These are phyloP conservation scores for Kluyveromyces starmeri DNA, from an alignment of 805 yeast genomes.

Conservation along the genomic window DNA sequence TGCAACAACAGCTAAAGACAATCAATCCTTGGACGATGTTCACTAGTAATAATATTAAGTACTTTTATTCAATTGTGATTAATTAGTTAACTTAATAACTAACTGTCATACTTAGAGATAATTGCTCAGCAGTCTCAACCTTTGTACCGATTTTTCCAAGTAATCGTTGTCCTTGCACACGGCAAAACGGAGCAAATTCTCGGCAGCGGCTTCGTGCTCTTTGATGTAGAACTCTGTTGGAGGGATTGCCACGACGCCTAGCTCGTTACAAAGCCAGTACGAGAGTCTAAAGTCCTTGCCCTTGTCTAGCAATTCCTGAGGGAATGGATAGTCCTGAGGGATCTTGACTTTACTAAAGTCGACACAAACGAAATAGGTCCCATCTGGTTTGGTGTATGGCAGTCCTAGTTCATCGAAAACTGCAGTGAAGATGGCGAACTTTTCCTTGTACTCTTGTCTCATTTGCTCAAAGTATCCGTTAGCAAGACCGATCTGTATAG, in stretches of 20 bases:
- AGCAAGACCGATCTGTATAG: constrained; percentile 52
- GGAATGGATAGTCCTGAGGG: constrained; percentile 65
- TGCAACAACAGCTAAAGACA: too few species aligned
- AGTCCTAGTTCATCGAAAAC: constrained; percentile 81
- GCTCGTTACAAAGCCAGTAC: constrained; percentile 84
- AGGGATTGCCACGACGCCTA: constrained; percentile 95
- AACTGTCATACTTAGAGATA: too few species aligned
- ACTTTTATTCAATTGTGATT: too few species aligned
- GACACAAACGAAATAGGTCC: constrained; percentile 87
- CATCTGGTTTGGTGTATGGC: constrained; percentile 87
- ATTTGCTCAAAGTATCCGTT: constrained; percentile 64
- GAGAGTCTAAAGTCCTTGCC: constrained; percentile 85
- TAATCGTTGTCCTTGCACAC: constrained; percentile 87
- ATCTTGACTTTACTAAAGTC: constrained; percentile 76
- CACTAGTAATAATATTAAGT: too few species aligned
- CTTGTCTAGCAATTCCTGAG: constrained; percentile 54
- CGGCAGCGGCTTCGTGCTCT: constrained; percentile 65
- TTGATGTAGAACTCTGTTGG: constrained; percentile 88
- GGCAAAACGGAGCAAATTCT: constrained; percentile 84
- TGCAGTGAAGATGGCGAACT: constrained; percentile 62
- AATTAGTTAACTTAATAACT: too few species aligned
- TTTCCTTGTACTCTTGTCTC: constrained; percentile 55
- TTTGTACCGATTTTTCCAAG: constrained; percentile 71
- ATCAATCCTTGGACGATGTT: too few species aligned
- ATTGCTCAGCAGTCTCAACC: constrained; percentile 60